phyloP scores from a whole-genome alignment of 163 green algal genomes.

The Scenedesmus sp. region DNA sequence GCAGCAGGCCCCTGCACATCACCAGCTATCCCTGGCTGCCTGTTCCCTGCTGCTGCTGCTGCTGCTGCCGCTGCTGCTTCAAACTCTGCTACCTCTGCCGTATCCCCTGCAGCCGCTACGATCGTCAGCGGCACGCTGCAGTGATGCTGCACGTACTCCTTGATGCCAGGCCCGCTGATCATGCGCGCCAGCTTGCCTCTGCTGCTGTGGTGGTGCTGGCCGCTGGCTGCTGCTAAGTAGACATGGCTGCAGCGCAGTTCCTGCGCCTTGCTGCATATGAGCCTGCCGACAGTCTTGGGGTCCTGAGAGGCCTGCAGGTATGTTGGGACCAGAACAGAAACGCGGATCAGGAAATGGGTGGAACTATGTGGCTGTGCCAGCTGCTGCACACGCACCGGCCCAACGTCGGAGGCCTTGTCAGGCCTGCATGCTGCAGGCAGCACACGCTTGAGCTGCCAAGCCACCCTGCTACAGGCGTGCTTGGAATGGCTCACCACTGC shows the following conservation, averaged over 20 bases:
- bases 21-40: background rate
- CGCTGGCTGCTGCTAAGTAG: background rate
- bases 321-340: background rate
- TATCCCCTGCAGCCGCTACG: background rate
- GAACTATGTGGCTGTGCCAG: background rate
- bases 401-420: background rate
- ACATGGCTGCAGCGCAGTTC: background rate
- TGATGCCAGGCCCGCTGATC: background rate
- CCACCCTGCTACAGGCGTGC: no score
- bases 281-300: background rate
- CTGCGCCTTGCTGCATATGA: constrained; percentile 37
- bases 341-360: background rate
- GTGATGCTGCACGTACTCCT: constrained; percentile 11
- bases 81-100: background rate
- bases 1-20: background rate
- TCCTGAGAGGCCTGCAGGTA: constrained; percentile 10
- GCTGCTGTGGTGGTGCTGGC: background rate
- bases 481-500: no score
- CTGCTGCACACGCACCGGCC: constrained; percentile 17
- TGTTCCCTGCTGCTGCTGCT: background rate
- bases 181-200: background rate
- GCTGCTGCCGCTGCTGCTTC: background rate
- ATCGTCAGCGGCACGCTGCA: constrained; percentile 37
- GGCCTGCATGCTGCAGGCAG: background rate
- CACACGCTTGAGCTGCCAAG: no score